Percentiles rank a stretch among this genome's conserved stretches.
These are phyloP conservation scores for Suillus bovinus DNA, from an alignment of 768 basidiomycete genomes.

Conservation along the genomic window DNA sequence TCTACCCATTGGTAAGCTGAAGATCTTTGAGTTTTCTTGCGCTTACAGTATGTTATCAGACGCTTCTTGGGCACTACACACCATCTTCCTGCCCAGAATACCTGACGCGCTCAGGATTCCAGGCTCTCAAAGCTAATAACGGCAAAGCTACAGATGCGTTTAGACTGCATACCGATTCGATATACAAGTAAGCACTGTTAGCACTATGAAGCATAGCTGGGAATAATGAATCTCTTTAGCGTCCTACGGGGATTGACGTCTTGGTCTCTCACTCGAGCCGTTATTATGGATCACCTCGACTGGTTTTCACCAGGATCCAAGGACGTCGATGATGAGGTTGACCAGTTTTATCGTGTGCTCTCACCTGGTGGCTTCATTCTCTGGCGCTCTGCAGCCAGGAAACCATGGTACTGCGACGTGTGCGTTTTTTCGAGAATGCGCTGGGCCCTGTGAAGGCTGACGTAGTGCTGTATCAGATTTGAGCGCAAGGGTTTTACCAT, in stretches of 20 bases:
- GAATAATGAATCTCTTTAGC: slow-evolving; percentile 26
- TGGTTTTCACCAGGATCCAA: slow-evolving; percentile 52
- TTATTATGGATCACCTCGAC: slow-evolving; percentile 75
- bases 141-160: slow-evolving; percentile 51
- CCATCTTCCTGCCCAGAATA: slow-evolving; percentile 61
- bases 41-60: slow-evolving; percentile 23
- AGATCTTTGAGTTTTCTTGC: background rate
- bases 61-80: slow-evolving; percentile 56
- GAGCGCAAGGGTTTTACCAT: slow-evolving; percentile 54
- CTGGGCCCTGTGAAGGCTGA: background rate
- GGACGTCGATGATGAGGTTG: slow-evolving; percentile 53
- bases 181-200: slow-evolving; percentile 51
- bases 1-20: slow-evolving; percentile 54
- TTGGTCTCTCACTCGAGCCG: slow-evolving; percentile 58
- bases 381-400: slow-evolving; percentile 63
- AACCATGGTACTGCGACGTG: slow-evolving; percentile 66
- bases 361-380: slow-evolving; percentile 59
- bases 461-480: slow-evolving; percentile 38
- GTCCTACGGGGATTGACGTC: slow-evolving; percentile 45
- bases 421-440: slow-evolving; percentile 20
- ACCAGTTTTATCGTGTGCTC: slow-evolving; percentile 56
- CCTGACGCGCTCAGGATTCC: slow-evolving; percentile 61
- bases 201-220: background rate
- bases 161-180: slow-evolving; percentile 71
- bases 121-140: slow-evolving; percentile 49